Base-by-base conservation (phyloP, 1,284 basidiomycete species). In the Naganishia sp. region DNA sequence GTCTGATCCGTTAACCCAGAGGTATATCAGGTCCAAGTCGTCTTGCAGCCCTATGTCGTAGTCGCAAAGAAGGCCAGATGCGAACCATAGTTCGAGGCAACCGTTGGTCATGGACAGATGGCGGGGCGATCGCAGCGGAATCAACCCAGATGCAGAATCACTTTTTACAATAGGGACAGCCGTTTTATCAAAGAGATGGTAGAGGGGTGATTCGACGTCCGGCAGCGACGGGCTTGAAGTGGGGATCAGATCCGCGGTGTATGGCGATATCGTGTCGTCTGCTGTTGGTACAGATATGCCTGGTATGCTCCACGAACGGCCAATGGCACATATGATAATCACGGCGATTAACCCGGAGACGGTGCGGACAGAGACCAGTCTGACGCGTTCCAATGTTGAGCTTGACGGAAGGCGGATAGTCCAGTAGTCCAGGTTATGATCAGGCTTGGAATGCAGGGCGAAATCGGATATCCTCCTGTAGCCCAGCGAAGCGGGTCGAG, bases 1-100 rank as follows among this genome's bases (percentile, higher is more conserved):
- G 66, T 79, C 78, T 0, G 72, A 72, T 0, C 78, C 78, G 56
- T 79, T 79, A 10, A 78, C 77, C 78, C 78, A 78, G 1, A 60
- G 57, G 25, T 60, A 60, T n/a, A 60, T 11, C 18, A 60, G 46
- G 21, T 60, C 57, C 13, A 60, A n/a, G 18, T 33, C 13, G 33
- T 60, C 48, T 39, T 60, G 57, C 45, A 10, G 45, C 5, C 57
- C 57, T 21, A 49, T 49, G 57, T 60, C 18, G 6, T 39, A 6
- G 6, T 46, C n/a, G 46, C 57, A 60, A 10, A 60, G 45, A 4
- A 31, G 48, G 33, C 57, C 57, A 6, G 45, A 23, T 9, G 45
- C 36, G 11, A 60, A 60, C 57, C 57, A 60, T 6, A 49, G 25
- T 10, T 60, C 57, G 31, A 60, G 45, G 28, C 57, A 60, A 3